Evolutionary conservation across 208 protist genomes (phyloP), one percentile per base, ranked within the genome.

Genomic region (Leishmania aethiopica): DNA sequence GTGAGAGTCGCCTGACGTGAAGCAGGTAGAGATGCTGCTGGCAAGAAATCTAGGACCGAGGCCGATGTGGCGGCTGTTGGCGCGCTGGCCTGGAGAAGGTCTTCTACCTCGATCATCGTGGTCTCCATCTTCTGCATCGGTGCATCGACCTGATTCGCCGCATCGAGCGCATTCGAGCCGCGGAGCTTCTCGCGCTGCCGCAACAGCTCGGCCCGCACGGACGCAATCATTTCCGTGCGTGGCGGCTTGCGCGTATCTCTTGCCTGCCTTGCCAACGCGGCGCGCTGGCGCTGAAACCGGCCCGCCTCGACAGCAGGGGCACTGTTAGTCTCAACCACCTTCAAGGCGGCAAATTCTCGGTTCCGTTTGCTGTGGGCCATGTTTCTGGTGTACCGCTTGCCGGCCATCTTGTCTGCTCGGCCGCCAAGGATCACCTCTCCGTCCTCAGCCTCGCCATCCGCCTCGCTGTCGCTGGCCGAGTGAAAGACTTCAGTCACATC

Each of bases 331-430:
- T 17, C 69, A 11, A 87, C 35, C 37, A 92, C 84, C 11, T 83
- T 85, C 47, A 92, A 80, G 1, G 86, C 62, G 1, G 70, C 32
- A 57, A 89, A 87, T 4, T 92, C 86, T 13, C 81, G 75, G 49
- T 84, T 80, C 13, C 35, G 71, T 22, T 86, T 79, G 1, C 22
- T 10, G 59, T 80, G 73, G 11, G 3, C 1, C 19, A 19, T 8
- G 25, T 25, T 47, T 1, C 57, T 57, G 1, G 45, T 59, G 75
- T 86, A 86, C 60, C 74, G 83, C 49, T 78, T 64, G 4, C 71
- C 40, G 22, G 49, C 64, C 35, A 81, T 10, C 59, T 45, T 60
- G 60, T 82, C 64, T 11, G 78, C 70, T 25, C 82, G 82, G 37
- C 82, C 45, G 62, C 59, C 59, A 42, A 81, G 59, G 35, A 81